Percentiles rank a stretch among this genome's conserved stretches.
phyloP scores from a whole-genome alignment of 2,329 filamentous ascomycete species.

The Dryadomyces quercivorus region DNA sequence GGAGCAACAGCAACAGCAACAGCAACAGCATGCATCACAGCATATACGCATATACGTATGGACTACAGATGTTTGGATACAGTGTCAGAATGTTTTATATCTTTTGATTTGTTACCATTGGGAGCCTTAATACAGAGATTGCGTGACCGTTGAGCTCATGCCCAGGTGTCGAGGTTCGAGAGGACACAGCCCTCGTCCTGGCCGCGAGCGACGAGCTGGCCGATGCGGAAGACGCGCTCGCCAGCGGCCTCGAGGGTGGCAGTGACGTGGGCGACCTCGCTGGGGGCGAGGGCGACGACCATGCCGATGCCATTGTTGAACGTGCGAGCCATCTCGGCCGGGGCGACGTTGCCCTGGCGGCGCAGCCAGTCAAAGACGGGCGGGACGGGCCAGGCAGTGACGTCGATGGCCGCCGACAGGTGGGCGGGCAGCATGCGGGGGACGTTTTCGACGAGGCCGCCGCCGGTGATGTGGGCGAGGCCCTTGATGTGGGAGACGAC shows the following conservation, averaged over 20 bases:
- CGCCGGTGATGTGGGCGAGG: constrained; percentile 93
- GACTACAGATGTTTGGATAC: no score
- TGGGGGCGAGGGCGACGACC: constrained; percentile 79
- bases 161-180: constrained; percentile 38
- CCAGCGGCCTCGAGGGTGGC: constrained; percentile 51
- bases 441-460: constrained; percentile 85
- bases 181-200: constrained; percentile 49
- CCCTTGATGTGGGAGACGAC: constrained; percentile 64
- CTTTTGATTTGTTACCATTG: neutral
- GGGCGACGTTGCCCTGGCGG: constrained; percentile 53
- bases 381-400: constrained; percentile 61
- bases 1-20: no score
- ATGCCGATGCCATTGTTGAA: constrained; percentile 96
- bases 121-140: neutral
- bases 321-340: constrained; percentile 74
- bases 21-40: no score
- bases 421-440: constrained; percentile 78
- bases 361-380: constrained; percentile 83
- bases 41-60: no score
- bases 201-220: constrained; percentile 47
- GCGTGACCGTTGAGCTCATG: constrained; percentile 1
- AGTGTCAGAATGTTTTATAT: no score
- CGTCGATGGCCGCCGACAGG: constrained; percentile 72
- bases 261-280: constrained; percentile 48
- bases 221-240: constrained; percentile 68